Conservation (phyloP, 2,329 filamentous ascomycete genomes). For the Pseudogymnoascus sp. region DNA sequence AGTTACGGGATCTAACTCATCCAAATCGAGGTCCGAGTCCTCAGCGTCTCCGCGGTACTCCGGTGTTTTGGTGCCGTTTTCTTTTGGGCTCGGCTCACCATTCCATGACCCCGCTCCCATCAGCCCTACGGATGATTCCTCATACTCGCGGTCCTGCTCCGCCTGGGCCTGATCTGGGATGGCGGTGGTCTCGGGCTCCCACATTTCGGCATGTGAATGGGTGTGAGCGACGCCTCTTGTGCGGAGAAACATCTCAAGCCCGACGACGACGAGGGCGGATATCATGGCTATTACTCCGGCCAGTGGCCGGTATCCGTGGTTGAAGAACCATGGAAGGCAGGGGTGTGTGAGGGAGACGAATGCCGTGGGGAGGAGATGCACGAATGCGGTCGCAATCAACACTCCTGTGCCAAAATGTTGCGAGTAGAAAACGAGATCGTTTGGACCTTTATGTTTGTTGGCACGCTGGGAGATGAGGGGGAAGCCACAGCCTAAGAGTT, state of each 20-base stretch:
- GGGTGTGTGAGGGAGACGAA: conserved; percentile 52
- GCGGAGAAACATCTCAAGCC: conserved; percentile 83
- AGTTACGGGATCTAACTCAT: conserved; percentile 47
- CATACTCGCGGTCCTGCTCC: not conserved
- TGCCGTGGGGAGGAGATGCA: conserved; percentile 57
- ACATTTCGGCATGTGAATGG: conserved; percentile 41
- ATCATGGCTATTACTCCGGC: conserved; percentile 76
- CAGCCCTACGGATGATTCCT: conserved; percentile 43
- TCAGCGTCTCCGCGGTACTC: conserved; percentile 29
- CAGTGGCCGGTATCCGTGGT: conserved; percentile 66
- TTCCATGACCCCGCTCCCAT: conserved; percentile 52
- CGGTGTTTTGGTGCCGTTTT: conserved; percentile 23
- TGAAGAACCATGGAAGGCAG: conserved; percentile 72
- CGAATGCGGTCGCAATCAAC: conserved; percentile 77
- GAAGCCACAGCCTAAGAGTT: conserved; percentile 27
- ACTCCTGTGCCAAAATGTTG: conserved; percentile 75
- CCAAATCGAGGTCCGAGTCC: conserved; percentile 51
- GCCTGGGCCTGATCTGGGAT: conserved; percentile 31
- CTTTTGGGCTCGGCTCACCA: conserved; percentile 43
- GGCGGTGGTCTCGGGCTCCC: not conserved
- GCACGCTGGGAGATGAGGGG: conserved; percentile 26
- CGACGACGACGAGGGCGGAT: conserved; percentile 72
- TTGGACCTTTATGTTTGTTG: conserved; percentile 19
- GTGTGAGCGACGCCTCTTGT: conserved; percentile 56
- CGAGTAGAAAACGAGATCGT: conserved; percentile 43